phyloP scores from a whole-genome alignment of 2,329 filamentous ascomycete genomes.

The Kalmusia sp. region DNA sequence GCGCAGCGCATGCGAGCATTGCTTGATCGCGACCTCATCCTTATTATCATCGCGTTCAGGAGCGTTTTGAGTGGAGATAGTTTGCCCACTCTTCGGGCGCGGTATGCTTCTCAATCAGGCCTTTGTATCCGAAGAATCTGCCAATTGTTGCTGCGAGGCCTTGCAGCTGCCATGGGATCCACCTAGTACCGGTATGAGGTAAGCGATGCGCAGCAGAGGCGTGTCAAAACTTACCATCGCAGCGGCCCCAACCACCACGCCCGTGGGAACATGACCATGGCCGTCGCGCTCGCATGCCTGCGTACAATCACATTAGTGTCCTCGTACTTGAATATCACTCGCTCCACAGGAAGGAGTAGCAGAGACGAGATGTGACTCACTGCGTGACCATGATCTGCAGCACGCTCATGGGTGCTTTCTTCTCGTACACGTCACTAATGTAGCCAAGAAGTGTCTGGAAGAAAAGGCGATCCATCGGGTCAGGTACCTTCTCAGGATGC shows the following conservation, averaged over 20 bases:
- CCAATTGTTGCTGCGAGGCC: constrained; percentile 16
- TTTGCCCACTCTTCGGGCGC: constrained; percentile 38
- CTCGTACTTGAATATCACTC: too few species aligned
- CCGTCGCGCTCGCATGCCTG: background rate
- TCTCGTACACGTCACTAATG: constrained; percentile 20
- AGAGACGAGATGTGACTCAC: constrained; percentile 14
- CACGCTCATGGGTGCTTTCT: constrained; percentile 17
- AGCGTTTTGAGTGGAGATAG: constrained; percentile 12
- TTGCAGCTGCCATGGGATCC: constrained; percentile 10
- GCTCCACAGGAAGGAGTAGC: too few species aligned
- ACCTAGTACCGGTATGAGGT: background rate
- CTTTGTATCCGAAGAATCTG: constrained; percentile 15
- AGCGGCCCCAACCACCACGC: background rate
- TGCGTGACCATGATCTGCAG: constrained; percentile 23
- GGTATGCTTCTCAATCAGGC: constrained; percentile 25
- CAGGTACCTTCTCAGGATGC: constrained; percentile 17
- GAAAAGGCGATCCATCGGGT: constrained; percentile 24
- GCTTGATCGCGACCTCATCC: too few species aligned
- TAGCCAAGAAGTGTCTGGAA: constrained; percentile 21
- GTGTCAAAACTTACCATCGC: background rate
- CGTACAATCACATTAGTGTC: background rate
- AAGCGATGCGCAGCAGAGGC: background rate
- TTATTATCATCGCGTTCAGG: too few species aligned
- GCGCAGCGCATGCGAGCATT: too few species aligned
- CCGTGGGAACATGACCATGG: too few species aligned